These are phyloP conservation scores for Phytophthora uliginosa DNA, from an alignment of 352 stramenopile genomes.

Conservation along the genomic window DNA sequence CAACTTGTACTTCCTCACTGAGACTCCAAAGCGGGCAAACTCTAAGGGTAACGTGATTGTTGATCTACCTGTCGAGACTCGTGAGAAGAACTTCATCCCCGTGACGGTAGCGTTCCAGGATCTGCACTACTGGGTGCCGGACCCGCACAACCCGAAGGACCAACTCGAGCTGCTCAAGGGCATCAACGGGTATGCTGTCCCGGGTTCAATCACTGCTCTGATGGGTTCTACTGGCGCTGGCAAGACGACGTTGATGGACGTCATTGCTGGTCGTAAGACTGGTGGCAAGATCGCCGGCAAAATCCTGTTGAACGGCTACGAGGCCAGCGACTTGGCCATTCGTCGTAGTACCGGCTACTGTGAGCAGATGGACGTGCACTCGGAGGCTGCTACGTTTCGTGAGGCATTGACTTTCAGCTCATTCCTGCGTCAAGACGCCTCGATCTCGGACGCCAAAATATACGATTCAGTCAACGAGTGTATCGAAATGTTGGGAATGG, in stretches of 20 bases:
- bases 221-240: constrained; percentile 3
- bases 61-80: neutral
- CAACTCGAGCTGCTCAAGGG: constrained; percentile 18
- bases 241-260: neutral
- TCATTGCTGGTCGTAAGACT: constrained; percentile 3
- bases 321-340: constrained; percentile 53
- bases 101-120: constrained; percentile 27
- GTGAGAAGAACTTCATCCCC: constrained; percentile 15
- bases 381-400: constrained; percentile 58
- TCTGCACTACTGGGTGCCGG: constrained; percentile 18
- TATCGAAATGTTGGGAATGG: constrained; percentile 23
- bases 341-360: constrained; percentile 60
- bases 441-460: constrained; percentile 35
- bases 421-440: constrained; percentile 54
- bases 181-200: constrained; percentile 2
- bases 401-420: constrained; percentile 90
- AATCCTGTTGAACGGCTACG: constrained; percentile 47
- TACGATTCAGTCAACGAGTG: constrained; percentile 32
- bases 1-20: constrained; percentile 13
- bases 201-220: neutral
- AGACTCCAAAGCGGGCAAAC: constrained; percentile 9
- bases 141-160: constrained; percentile 17
- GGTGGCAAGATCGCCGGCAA: neutral
- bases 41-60: neutral
- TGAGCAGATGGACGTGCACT: constrained; percentile 92